A percentile compares a stretch with the other conserved stretches of the same genome.
Evolutionary conservation across 768 basidiomycete genomes (phyloP).

Genomic region (Paxillus involutus): DNA sequence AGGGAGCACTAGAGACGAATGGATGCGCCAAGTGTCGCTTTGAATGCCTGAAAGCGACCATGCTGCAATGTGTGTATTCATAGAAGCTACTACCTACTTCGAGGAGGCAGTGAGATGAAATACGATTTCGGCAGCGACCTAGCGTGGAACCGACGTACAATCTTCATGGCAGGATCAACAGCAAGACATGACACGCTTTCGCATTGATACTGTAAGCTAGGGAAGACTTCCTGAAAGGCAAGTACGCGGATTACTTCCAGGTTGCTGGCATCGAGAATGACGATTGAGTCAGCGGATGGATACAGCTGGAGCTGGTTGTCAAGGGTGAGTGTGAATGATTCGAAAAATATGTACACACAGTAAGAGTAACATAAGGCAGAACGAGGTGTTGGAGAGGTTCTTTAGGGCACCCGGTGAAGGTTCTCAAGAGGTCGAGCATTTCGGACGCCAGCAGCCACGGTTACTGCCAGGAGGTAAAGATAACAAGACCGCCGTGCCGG

Average conservation of each 20-base stretch:
- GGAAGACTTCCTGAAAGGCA: constrained; percentile 81
- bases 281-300: constrained; percentile 65
- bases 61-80: constrained; percentile 65
- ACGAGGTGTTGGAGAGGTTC: constrained; percentile 56
- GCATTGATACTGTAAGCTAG: constrained; percentile 45
- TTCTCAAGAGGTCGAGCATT: constrained; percentile 49
- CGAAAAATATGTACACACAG: constrained; percentile 45
- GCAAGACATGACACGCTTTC: constrained; percentile 59
- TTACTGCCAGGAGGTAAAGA: neutral
- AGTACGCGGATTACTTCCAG: constrained; percentile 68
- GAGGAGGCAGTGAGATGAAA: constrained; percentile 9
- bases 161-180: constrained; percentile 78
- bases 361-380: constrained; percentile 52
- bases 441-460: neutral
- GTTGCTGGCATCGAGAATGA: constrained; percentile 69
- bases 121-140: constrained; percentile 5
- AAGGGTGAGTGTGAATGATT: neutral
- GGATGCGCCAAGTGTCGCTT: constrained; percentile 70
- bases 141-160: constrained; percentile 49
- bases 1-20: constrained; percentile 74
- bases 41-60: constrained; percentile 76
- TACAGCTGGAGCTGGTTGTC: constrained; percentile 51
- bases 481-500: neutral
- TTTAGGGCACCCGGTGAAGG: constrained; percentile 53
- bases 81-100: constrained; percentile 69